A percentile compares a stretch with the other conserved stretches of the same genome.
Conservation (phyloP, 352 stramenopile genomes). For the Globisporangium solare region DNA sequence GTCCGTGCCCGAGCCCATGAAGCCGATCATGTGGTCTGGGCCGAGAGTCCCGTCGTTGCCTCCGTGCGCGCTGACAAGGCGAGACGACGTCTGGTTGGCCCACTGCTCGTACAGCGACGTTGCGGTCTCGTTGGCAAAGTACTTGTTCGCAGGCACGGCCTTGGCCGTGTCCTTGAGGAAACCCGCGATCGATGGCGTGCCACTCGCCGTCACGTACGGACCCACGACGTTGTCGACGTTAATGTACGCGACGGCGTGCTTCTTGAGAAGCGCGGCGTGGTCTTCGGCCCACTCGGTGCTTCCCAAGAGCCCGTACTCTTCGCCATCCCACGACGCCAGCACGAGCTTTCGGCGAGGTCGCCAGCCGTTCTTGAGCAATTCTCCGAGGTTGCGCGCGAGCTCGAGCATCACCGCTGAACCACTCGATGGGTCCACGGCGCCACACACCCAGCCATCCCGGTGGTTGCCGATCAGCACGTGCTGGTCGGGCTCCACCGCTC, state of each 20-base stretch:
- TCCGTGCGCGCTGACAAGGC: constrained; percentile 16
- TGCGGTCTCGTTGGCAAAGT: constrained; percentile 20
- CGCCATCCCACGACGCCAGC: constrained; percentile 80
- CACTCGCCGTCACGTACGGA: constrained; percentile 34
- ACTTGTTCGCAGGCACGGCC: constrained; percentile 50
- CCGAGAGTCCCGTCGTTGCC: constrained; percentile 22
- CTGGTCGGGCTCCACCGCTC: constrained; percentile 45
- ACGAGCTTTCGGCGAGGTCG: constrained; percentile 66
- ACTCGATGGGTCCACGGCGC: constrained; percentile 80
- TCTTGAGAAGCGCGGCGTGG: constrained; percentile 37
- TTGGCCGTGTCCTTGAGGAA: constrained; percentile 51
- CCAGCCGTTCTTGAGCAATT: constrained; percentile 65
- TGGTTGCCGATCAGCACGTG: constrained; percentile 89
- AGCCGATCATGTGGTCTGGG: constrained; percentile 33
- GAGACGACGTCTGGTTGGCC: constrained; percentile 21
- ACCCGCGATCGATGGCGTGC: constrained; percentile 64
- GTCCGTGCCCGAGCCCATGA: constrained; percentile 55
- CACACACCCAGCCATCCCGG: constrained; percentile 89
- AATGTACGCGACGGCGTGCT: constrained; percentile 72
- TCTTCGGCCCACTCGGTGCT: constrained; percentile 83
- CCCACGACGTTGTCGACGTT: constrained; percentile 82
- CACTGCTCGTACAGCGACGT: constrained; percentile 36
- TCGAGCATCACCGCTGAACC: constrained; percentile 80
- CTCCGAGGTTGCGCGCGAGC: constrained; percentile 66
- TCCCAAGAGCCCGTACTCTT: constrained; percentile 82